Evolutionary conservation across 805 yeast genomes (phyloP).

Genomic region (Cyberlindnera samutprakarnensis): DNA sequence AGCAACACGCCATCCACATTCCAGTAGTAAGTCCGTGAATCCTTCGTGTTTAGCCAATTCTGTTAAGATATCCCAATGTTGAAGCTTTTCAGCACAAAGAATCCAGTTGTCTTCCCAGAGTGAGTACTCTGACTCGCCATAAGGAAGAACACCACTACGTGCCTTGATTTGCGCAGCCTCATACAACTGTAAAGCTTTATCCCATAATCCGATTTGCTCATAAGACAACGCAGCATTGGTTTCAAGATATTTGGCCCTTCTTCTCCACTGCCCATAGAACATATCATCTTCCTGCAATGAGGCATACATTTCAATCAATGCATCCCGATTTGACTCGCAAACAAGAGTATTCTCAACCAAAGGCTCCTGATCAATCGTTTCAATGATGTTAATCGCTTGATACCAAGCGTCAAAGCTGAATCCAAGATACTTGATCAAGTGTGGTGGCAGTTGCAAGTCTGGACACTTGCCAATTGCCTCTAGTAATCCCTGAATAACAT

Average conservation of each 20-base stretch:
- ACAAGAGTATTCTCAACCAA: constrained; percentile 64
- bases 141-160: constrained; percentile 89
- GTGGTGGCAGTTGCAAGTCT: constrained; percentile 83
- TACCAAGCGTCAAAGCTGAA: constrained; percentile 88
- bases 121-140: constrained; percentile 89
- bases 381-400: constrained; percentile 77
- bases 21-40: constrained; percentile 87
- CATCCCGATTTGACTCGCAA: constrained; percentile 81
- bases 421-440: constrained; percentile 82
- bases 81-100: constrained; percentile 90
- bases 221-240: constrained; percentile 89
- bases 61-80: constrained; percentile 96
- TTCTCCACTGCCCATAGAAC: constrained; percentile 97
- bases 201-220: constrained; percentile 95
- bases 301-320: constrained; percentile 82
- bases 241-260: constrained; percentile 90
- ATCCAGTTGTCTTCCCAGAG: constrained; percentile 99
- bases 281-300: constrained; percentile 89
- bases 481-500: constrained; percentile 75
- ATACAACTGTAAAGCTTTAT: constrained; percentile 84
- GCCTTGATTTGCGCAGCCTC: constrained; percentile 97
- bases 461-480: constrained; percentile 77
- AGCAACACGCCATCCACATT: constrained; percentile 99
- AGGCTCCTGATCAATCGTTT: constrained; percentile 54
- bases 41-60: constrained; percentile 98